phyloP scores from a whole-genome alignment of 768 basidiomycete species.

The Russula griseocarnosa region DNA sequence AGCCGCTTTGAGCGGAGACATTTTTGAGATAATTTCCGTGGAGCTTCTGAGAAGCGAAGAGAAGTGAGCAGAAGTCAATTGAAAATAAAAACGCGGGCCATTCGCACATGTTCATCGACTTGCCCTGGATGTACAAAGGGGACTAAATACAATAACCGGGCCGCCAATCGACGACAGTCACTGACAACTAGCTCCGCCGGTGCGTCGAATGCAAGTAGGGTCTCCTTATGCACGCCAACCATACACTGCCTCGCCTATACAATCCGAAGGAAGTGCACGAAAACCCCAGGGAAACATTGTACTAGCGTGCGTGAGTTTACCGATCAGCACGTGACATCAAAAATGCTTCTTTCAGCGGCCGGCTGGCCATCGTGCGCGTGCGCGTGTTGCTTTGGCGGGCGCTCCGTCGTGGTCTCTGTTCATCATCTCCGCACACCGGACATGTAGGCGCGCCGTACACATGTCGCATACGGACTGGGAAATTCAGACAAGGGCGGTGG shows the following conservation, averaged over 20 bases:
- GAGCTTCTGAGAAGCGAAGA: conserved; percentile 9
- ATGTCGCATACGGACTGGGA: neutral
- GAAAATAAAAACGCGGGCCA: neutral
- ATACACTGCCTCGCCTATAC: neutral
- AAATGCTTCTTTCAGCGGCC: neutral
- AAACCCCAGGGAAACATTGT: neutral
- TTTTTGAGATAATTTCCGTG: neutral
- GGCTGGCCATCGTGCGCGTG: neutral
- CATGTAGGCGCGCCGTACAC: neutral
- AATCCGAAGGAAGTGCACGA: neutral
- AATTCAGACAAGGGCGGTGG: neutral
- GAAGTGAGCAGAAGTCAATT: conserved; percentile 6
- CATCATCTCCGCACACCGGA: neutral
- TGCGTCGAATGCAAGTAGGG: neutral
- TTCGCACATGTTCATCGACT: neutral
- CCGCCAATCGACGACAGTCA: no score
- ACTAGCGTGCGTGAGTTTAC: no score
- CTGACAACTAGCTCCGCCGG: conserved; percentile 4
- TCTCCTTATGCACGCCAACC: neutral
- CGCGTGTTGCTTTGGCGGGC: neutral
- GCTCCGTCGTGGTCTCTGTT: neutral
- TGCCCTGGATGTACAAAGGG: conserved; percentile 11
- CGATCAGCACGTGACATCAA: neutral
- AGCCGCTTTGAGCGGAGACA: neutral
- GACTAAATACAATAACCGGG: neutral